phyloP scores from a whole-genome alignment of 352 stramenopile genomes.

The Albugo candida region DNA sequence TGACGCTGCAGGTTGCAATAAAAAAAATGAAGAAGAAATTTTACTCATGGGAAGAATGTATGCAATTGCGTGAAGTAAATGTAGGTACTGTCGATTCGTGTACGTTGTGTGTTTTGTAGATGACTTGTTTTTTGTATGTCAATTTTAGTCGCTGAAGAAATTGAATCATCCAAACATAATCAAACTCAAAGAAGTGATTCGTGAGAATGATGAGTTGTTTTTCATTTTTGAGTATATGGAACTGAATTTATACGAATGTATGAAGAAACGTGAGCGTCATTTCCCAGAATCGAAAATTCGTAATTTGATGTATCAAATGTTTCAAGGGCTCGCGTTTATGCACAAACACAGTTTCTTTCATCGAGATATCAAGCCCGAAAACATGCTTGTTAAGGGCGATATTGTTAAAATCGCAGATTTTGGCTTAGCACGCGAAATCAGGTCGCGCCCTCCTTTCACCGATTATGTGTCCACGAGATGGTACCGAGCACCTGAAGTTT shows the following conservation, averaged over 20 bases:
- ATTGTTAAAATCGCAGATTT: slow-evolving; percentile 97
- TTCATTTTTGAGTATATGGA: slow-evolving; percentile 99
- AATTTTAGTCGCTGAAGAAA: slow-evolving; percentile 77
- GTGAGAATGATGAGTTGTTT: slow-evolving; percentile 92
- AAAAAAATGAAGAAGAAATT: slow-evolving; percentile 98
- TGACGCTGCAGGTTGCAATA: slow-evolving; percentile 64
- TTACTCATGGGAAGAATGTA: slow-evolving; percentile 91
- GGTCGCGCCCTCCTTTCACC: slow-evolving; percentile 84
- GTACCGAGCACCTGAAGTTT: slow-evolving; percentile 96
- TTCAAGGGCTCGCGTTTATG: slow-evolving; percentile 94
- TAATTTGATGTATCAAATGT: slow-evolving; percentile 95
- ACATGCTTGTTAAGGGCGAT: slow-evolving; percentile 91
- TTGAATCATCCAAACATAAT: slow-evolving; percentile 96
- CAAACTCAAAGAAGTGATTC: slow-evolving; percentile 96
- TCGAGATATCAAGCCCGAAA: slow-evolving; percentile 96
- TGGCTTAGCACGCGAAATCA: slow-evolving; percentile 89
- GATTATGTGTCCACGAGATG: slow-evolving; percentile 97
- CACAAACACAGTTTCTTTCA: slow-evolving; percentile 98
- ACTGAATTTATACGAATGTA: slow-evolving; percentile 93
- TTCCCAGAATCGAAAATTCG: slow-evolving; percentile 89
- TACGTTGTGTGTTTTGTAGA: not conserved
- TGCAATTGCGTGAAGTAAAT: slow-evolving; percentile 94
- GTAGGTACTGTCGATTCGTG: slow-evolving; percentile 12
- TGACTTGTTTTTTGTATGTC: slow-evolving; percentile 2
- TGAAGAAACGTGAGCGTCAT: slow-evolving; percentile 82